Evolutionary conservation across 2,329 filamentous ascomycete genomes (phyloP).

Genomic region (Aspergillus ustus): DNA sequence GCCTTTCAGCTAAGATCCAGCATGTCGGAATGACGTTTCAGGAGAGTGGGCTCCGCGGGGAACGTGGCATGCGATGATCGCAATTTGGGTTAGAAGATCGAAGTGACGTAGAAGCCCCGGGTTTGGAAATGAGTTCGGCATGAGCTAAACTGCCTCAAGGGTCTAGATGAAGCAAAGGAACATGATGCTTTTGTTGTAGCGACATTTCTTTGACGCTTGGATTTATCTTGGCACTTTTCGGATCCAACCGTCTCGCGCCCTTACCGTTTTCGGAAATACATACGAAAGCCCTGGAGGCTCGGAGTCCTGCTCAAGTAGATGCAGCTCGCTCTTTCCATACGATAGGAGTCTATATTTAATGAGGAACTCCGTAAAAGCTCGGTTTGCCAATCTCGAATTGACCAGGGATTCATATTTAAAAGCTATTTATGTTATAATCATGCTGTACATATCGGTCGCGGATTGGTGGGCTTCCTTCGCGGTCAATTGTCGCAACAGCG

Average conservation of each 20-base stretch:
- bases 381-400: not conserved
- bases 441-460: not conserved
- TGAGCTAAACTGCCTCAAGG: not conserved
- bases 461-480: not conserved
- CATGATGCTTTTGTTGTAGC: not conserved
- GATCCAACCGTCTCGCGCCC: not conserved
- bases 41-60: not conserved
- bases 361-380: too few species aligned
- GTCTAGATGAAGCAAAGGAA: not conserved
- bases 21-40: not conserved
- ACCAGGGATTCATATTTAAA: not conserved
- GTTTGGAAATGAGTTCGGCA: not conserved
- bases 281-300: not conserved
- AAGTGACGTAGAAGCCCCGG: not conserved
- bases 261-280: not conserved
- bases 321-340: not conserved
- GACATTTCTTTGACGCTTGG: not conserved
- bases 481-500: not conserved
- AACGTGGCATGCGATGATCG: not conserved
- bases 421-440: not conserved
- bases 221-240: not conserved
- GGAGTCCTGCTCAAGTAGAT: not conserved
- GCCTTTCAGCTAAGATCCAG: not conserved
- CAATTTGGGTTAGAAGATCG: not conserved
- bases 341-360: too few species aligned